Conservation (phyloP, 2,329 filamentous ascomycete species). For the Ascochyta rabiei region DNA sequence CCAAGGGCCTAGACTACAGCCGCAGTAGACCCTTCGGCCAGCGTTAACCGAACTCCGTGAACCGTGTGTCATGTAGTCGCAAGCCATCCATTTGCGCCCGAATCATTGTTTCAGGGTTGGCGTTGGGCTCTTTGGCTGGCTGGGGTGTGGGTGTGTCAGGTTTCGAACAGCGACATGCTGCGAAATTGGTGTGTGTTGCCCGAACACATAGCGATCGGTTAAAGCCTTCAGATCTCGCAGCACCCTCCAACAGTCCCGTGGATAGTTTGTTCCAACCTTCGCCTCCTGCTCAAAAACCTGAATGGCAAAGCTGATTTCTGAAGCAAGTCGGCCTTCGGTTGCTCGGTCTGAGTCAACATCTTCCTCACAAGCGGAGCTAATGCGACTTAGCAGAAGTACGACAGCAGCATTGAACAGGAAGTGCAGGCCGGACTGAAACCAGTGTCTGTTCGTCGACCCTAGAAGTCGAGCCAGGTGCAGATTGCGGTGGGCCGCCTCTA, state of each 20-base stretch:
- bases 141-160: background rate
- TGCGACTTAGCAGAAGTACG: conserved; percentile 31
- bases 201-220: conserved; percentile 25
- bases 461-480: conserved; percentile 25
- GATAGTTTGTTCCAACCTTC: conserved; percentile 31
- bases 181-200: background rate
- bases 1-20: background rate
- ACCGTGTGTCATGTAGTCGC: background rate
- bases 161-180: background rate
- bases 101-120: background rate
- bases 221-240: conserved; percentile 32
- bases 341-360: background rate
- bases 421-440: conserved; percentile 33
- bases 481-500: conserved; percentile 28
- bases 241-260: conserved; percentile 31
- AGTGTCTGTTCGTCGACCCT: conserved; percentile 13
- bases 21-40: background rate
- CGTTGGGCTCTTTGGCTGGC: background rate
- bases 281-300: conserved; percentile 31
- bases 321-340: conserved; percentile 1
- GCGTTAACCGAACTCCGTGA: background rate
- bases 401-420: conserved; percentile 39
- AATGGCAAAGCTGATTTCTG: conserved; percentile 32
- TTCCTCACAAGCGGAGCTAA: conserved; percentile 4
- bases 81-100: background rate